Evolutionary conservation across 2,329 filamentous ascomycete genomes (phyloP).

Genomic region (Coniochaeta sp.): DNA sequence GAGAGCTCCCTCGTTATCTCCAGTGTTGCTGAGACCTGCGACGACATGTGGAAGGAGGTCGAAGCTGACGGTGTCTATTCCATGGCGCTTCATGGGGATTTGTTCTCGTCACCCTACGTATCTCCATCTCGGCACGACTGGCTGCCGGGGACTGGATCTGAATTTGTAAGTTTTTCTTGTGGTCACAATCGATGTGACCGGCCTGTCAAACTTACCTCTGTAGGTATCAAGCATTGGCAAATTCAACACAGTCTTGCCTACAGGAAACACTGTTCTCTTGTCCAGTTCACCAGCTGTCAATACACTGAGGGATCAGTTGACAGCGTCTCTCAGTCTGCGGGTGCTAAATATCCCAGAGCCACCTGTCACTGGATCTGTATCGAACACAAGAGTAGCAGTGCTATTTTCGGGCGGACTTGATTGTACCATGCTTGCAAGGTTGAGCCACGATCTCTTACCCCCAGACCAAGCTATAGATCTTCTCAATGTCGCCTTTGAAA

Average conservation of each 20-base stretch:
- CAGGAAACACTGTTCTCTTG: slow-evolving; percentile 17
- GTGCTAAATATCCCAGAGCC: slow-evolving; percentile 59
- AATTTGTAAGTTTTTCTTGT: slow-evolving; percentile 34
- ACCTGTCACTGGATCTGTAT: slow-evolving; percentile 13
- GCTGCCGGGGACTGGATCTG: slow-evolving; percentile 22
- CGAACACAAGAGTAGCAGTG: slow-evolving; percentile 58
- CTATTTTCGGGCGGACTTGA: slow-evolving; percentile 94
- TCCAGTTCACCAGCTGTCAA: slow-evolving; percentile 42
- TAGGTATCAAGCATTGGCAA: slow-evolving; percentile 47
- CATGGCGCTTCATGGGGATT: slow-evolving; percentile 41
- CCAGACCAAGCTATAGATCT: slow-evolving; percentile 67
- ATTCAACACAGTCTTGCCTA: slow-evolving; percentile 42
- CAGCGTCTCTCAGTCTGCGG: slow-evolving; percentile 55
- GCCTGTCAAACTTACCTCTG: slow-evolving; percentile 30
- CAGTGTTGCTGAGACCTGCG: slow-evolving; percentile 56
- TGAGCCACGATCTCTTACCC: slow-evolving; percentile 72
- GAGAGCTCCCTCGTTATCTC: slow-evolving; percentile 50
- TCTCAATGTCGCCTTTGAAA: slow-evolving; percentile 95
- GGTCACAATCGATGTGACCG: background rate
- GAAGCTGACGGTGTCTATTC: slow-evolving; percentile 77
- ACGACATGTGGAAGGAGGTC: slow-evolving; percentile 65
- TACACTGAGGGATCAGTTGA: slow-evolving; percentile 46
- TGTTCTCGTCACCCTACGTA: background rate
- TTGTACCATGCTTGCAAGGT: slow-evolving; percentile 77
- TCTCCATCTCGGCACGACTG: slow-evolving; percentile 22